phyloP scores from a whole-genome alignment of 805 yeast genomes.

The Saccharomycopsis fibuligera region DNA sequence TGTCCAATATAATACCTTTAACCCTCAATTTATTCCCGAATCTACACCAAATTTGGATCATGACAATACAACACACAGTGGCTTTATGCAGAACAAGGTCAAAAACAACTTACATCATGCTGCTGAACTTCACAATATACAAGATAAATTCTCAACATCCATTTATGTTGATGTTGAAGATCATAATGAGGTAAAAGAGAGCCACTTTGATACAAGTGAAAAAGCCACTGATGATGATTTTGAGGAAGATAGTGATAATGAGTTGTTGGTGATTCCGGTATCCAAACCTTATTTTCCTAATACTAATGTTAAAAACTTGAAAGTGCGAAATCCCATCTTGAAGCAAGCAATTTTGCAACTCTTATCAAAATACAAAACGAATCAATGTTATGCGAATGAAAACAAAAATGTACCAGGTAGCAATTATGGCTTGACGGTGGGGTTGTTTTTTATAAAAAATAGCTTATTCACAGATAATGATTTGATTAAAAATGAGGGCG shows the following conservation, averaged over 20 bases:
- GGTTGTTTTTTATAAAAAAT: constrained; percentile 13
- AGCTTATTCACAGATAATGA: constrained; percentile 1
- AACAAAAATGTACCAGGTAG: not conserved
- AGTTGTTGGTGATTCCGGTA: constrained; percentile 11
- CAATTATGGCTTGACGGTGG: constrained; percentile 1
- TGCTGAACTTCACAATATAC: not conserved
- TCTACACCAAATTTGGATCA: too few relatives aligned
- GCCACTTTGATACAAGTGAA: not conserved
- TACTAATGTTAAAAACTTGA: constrained; percentile 6
- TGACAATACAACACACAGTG: too few relatives aligned
- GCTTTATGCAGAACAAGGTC: too few relatives aligned
- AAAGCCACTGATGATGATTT: too few relatives aligned
- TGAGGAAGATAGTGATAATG: too few relatives aligned
- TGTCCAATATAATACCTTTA: too few relatives aligned
- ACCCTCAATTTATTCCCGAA: too few relatives aligned
- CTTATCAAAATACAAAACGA: constrained; percentile 1
- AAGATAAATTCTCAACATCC: not conserved
- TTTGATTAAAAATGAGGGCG: constrained; percentile 7
- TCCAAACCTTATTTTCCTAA: constrained; percentile 15
- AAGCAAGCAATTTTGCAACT: constrained; percentile 18
- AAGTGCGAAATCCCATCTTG: constrained; percentile 15
- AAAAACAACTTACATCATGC: not conserved
- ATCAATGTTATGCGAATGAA: not conserved
- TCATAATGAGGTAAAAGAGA: not conserved
- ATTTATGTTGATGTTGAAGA: not conserved